Conservation (phyloP, 2,329 filamentous ascomycete species). For the Stemphylium vesicarium region DNA sequence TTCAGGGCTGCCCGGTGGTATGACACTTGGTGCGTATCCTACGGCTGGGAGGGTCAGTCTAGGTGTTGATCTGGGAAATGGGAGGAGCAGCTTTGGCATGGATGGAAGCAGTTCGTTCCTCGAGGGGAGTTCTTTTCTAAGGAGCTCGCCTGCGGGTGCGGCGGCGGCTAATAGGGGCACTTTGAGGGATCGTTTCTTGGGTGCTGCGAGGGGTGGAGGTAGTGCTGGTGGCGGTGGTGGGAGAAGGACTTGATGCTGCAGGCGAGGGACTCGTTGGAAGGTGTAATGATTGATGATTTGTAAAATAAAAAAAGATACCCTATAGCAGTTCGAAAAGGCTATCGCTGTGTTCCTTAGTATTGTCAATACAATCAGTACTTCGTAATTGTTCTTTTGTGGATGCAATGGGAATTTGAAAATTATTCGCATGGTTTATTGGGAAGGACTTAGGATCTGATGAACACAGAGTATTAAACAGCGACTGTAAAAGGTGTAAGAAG, state of each 20-base stretch:
- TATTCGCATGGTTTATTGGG: too few relatives aligned
- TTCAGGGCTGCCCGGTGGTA: slow-evolving; percentile 21
- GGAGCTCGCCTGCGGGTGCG: slow-evolving; percentile 40
- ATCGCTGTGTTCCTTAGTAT: neutral
- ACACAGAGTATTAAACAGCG: too few relatives aligned
- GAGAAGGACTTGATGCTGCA: slow-evolving; percentile 12
- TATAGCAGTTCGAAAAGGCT: neutral
- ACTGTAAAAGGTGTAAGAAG: too few relatives aligned
- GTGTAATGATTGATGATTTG: slow-evolving; percentile 4
- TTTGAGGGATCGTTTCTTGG: slow-evolving; percentile 39
- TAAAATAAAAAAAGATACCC: slow-evolving; percentile 5
- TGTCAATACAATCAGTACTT: too few relatives aligned
- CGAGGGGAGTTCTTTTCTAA: slow-evolving; percentile 46
- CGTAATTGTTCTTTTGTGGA: too few relatives aligned
- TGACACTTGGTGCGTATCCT: slow-evolving; percentile 7
- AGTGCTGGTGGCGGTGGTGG: slow-evolving; percentile 18
- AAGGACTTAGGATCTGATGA: too few relatives aligned
- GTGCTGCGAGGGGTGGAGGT: slow-evolving; percentile 25
- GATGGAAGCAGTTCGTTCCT: slow-evolving; percentile 46
- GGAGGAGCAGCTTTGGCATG: slow-evolving; percentile 39
- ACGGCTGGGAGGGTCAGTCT: slow-evolving; percentile 21
- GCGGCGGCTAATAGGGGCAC: slow-evolving; percentile 34
- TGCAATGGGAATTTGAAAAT: too few relatives aligned
- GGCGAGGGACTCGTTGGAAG: neutral
- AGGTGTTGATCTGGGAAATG: slow-evolving; percentile 29